A percentile compares a stretch with the other conserved stretches of the same genome.
Conservation (phyloP, 257 asterid species). For the Jacaranda copaia region DNA sequence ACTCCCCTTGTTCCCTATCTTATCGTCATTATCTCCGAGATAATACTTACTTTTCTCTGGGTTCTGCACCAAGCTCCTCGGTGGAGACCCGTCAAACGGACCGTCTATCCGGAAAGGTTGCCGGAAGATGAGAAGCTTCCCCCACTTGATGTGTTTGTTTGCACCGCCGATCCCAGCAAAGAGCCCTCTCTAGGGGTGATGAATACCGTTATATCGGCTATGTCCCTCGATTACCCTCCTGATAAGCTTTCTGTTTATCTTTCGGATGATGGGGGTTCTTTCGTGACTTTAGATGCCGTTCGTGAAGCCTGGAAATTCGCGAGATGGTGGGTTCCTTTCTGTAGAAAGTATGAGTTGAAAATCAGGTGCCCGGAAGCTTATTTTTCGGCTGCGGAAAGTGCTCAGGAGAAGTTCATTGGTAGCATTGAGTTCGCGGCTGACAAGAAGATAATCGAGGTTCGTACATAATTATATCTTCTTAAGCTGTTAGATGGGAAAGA, state of each 20-base stretch:
- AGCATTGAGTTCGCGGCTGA: conserved; percentile 44
- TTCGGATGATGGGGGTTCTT: conserved; percentile 61
- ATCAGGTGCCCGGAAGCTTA: conserved; percentile 52
- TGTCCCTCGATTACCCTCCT: conserved; percentile 62
- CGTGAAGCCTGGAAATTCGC: conserved; percentile 55
- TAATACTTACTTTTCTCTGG: conserved; percentile 46
- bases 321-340: conserved; percentile 52
- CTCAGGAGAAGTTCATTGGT: conserved; percentile 15
- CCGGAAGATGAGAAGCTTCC: conserved; percentile 54
- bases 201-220: conserved; percentile 64
- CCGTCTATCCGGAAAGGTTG: conserved; percentile 45
- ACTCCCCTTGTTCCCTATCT: conserved; percentile 42
- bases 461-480: not conserved
- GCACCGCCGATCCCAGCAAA: conserved; percentile 60
- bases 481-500: not conserved
- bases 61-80: conserved; percentile 41
- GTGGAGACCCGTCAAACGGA: conserved; percentile 47
- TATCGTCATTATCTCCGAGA: conserved; percentile 45
- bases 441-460: conserved; percentile 51
- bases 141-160: conserved; percentile 52
- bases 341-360: conserved; percentile 46
- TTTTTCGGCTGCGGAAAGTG: conserved; percentile 37
- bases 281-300: conserved; percentile 47
- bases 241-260: conserved; percentile 59
- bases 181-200: conserved; percentile 64